Conservation (phyloP, 2,329 filamentous ascomycete species). For the Neodidymelliopsis sp. region DNA sequence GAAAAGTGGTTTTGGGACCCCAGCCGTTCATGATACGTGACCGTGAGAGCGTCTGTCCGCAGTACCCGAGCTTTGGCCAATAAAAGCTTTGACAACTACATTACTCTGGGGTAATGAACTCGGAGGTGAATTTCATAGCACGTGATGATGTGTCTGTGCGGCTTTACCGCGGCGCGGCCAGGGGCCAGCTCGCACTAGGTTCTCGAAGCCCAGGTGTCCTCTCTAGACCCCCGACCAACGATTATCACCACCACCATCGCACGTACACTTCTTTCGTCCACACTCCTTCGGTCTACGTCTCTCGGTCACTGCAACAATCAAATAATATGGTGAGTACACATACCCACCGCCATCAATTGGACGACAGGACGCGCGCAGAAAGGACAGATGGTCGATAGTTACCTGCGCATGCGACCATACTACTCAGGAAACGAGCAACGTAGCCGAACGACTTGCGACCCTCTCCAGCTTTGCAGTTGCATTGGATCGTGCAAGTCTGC, state of each 20-base stretch:
- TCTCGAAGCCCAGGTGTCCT: slow-evolving; percentile 23
- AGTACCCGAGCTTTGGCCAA: slow-evolving; percentile 2
- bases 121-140: too few relatives aligned
- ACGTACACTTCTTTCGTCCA: slow-evolving; percentile 9
- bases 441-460: neutral
- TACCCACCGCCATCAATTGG: slow-evolving; percentile 3
- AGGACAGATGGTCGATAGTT: slow-evolving; percentile 13
- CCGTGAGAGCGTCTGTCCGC: neutral
- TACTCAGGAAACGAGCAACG: neutral
- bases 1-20: slow-evolving; percentile 36
- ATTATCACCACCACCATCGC: slow-evolving; percentile 10
- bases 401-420: slow-evolving; percentile 4
- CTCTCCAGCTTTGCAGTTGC: neutral
- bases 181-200: slow-evolving; percentile 3
- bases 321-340: slow-evolving; percentile 14
- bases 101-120: slow-evolving; percentile 18
- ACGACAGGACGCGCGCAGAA: neutral
- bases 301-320: slow-evolving; percentile 4
- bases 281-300: slow-evolving; percentile 12
- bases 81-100: neutral
- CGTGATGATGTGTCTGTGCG: slow-evolving; percentile 14
- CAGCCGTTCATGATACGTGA: neutral
- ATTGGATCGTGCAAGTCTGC: neutral
- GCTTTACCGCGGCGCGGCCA: slow-evolving; percentile 9
- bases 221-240: slow-evolving; percentile 10